These are phyloP conservation scores for Spinellus fusiger DNA, from an alignment of 192 early-diverging fungal species.

Conservation along the genomic window DNA sequence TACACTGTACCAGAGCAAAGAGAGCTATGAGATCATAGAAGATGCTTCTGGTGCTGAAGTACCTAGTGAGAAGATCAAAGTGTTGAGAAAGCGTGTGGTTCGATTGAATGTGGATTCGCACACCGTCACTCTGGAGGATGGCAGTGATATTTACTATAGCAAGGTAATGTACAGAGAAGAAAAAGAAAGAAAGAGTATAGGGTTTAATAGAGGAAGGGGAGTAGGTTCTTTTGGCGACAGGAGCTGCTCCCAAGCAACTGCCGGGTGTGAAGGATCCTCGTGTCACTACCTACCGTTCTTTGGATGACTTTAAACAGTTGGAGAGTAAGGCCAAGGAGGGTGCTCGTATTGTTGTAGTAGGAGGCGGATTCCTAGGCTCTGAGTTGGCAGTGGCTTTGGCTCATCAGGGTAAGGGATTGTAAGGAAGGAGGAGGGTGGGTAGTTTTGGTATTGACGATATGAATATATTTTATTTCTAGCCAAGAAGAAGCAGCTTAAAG, in stretches of 20 bases:
- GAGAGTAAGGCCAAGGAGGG: constrained; percentile 34
- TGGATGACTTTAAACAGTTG: constrained; percentile 48
- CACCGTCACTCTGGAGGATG: constrained; percentile 44
- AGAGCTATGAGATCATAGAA: constrained; percentile 31
- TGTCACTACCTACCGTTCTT: constrained; percentile 52
- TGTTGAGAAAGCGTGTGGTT: constrained; percentile 37
- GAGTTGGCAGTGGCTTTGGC: constrained; percentile 56
- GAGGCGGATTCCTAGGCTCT: constrained; percentile 62
- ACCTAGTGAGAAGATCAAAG: constrained; percentile 36
- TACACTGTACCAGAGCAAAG: constrained; percentile 38
- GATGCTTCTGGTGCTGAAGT: constrained; percentile 37
- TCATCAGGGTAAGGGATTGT: constrained; percentile 27
- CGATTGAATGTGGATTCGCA: constrained; percentile 47
- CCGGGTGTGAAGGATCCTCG: constrained; percentile 25
- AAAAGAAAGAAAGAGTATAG: not conserved
- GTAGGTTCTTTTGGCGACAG: constrained; percentile 54
- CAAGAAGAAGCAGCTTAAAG: constrained; percentile 35
- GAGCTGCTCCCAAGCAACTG: constrained; percentile 49
- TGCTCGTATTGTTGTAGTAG: constrained; percentile 50
- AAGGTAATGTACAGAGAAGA: constrained; percentile 33
- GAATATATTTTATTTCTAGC: constrained; percentile 11
- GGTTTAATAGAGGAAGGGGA: not conserved
- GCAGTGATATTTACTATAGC: constrained; percentile 44
- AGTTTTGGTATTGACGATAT: not conserved
- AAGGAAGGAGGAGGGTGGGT: not conserved